Percentiles rank a stretch among this genome's conserved stretches.
Conservation (phyloP, 345 rosid species). For the Psidium friedrichsthalianum region DNA sequence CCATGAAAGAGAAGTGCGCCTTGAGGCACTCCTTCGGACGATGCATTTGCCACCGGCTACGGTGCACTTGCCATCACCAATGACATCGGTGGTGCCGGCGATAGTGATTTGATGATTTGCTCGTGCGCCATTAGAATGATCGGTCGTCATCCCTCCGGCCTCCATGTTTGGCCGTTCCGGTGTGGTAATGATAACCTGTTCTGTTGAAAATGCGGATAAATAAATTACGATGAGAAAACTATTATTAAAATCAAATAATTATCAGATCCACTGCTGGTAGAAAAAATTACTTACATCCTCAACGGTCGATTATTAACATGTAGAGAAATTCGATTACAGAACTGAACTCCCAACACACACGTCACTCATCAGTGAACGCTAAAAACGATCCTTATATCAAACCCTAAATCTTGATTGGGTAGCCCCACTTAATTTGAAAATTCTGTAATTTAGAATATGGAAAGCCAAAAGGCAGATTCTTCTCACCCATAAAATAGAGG, state of each 20-base stretch:
- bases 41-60: background rate
- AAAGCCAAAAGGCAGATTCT: background rate
- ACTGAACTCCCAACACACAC: background rate
- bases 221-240: background rate
- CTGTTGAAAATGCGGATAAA: background rate
- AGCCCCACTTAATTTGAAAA: background rate
- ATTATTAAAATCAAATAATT: background rate
- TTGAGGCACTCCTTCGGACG: background rate
- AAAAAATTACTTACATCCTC: background rate
- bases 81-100: background rate
- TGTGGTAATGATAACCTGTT: background rate
- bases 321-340: background rate
- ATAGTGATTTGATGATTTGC: background rate
- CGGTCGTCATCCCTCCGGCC: background rate
- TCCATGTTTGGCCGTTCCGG: background rate
- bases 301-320: background rate
- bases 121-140: background rate
- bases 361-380: background rate
- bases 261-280: background rate
- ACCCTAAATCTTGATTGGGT: background rate
- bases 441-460: background rate
- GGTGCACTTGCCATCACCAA: background rate
- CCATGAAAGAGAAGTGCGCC: background rate
- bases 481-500: background rate
- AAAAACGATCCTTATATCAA: background rate